Evolutionary conservation across 1,284 basidiomycete species (phyloP).

Genomic region (Melampsora larici-populina): DNA sequence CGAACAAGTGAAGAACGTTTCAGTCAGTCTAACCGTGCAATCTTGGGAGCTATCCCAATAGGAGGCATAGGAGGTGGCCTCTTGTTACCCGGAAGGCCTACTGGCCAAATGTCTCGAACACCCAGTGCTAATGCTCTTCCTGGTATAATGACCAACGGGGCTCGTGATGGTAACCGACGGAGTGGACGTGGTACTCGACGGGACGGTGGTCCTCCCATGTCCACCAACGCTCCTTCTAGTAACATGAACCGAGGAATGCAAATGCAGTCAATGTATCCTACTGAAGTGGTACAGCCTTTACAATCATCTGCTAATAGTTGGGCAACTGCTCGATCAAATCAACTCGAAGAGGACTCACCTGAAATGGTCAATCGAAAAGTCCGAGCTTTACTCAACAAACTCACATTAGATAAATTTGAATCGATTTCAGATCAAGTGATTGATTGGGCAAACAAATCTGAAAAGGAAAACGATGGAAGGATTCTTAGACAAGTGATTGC

Average conservation of each 20-base stretch:
- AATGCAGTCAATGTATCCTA: conserved; percentile 43
- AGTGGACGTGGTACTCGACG: conserved; percentile 12
- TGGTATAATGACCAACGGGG: conserved; percentile 36
- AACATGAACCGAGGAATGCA: not conserved
- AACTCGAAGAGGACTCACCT: conserved; percentile 62
- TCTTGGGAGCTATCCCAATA: conserved; percentile 34
- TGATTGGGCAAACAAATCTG: conserved; percentile 87
- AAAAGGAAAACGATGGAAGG: conserved; percentile 84
- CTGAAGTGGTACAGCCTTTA: conserved; percentile 26
- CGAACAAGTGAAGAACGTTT: conserved; percentile 39
- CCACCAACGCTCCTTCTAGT: not conserved
- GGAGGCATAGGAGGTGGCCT: conserved; percentile 18
- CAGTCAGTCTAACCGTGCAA: conserved; percentile 26
- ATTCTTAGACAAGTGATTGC: conserved; percentile 93
- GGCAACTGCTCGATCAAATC: conserved; percentile 19
- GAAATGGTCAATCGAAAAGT: conserved; percentile 89
- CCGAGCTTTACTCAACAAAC: conserved; percentile 87
- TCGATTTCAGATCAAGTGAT: conserved; percentile 90
- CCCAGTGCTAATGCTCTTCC: conserved; percentile 36
- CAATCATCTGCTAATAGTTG: conserved; percentile 42
- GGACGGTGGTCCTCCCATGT: not conserved
- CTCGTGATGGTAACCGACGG: conserved; percentile 27
- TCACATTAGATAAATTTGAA: conserved; percentile 95
- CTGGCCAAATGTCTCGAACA: conserved; percentile 33
- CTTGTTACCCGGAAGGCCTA: conserved; percentile 28